These are phyloP conservation scores for Takashimella koratensis DNA, from an alignment of 1,284 basidiomycete genomes.

Conservation along the genomic window DNA sequence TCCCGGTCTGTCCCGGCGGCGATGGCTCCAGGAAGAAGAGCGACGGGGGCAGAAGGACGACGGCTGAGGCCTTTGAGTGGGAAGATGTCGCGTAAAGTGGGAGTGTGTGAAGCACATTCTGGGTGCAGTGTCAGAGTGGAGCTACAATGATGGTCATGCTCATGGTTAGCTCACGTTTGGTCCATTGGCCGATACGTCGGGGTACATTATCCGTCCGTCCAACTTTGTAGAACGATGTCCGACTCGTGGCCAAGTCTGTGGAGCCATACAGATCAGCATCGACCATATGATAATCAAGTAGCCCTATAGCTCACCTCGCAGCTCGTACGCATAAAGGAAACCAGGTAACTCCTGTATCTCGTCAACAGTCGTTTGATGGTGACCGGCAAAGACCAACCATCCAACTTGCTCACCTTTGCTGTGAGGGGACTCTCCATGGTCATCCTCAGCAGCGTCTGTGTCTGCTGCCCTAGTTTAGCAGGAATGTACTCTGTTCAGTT, in stretches of 20 bases:
- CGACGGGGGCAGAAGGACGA: slow-evolving; percentile 9
- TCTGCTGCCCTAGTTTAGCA: slow-evolving; percentile 42
- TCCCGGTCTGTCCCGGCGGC: slow-evolving; percentile 10
- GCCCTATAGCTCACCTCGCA: slow-evolving; percentile 28
- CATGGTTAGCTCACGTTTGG: slow-evolving; percentile 31
- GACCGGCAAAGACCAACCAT: too few relatives aligned
- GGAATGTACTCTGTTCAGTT: slow-evolving; percentile 40
- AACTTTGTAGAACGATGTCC: slow-evolving; percentile 42
- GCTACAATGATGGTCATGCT: neutral
- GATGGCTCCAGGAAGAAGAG: slow-evolving; percentile 36
- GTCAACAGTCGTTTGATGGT: slow-evolving; percentile 2
- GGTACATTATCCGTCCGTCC: slow-evolving; percentile 49
- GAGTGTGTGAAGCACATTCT: slow-evolving; percentile 43
- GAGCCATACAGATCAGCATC: too few relatives aligned
- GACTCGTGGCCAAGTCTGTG: slow-evolving; percentile 29
- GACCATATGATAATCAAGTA: neutral
- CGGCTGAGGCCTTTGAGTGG: slow-evolving; percentile 21
- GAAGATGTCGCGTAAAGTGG: slow-evolving; percentile 45
- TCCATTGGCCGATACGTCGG: slow-evolving; percentile 47
- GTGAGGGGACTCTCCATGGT: slow-evolving; percentile 47
- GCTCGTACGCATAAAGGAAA: slow-evolving; percentile 48
- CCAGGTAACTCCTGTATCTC: slow-evolving; percentile 37
- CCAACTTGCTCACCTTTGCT: slow-evolving; percentile 35
- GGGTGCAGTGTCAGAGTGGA: neutral
- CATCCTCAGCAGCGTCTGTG: slow-evolving; percentile 43